Evolutionary conservation across 768 basidiomycete species (phyloP).

Genomic region (Boletellus emodensis): DNA sequence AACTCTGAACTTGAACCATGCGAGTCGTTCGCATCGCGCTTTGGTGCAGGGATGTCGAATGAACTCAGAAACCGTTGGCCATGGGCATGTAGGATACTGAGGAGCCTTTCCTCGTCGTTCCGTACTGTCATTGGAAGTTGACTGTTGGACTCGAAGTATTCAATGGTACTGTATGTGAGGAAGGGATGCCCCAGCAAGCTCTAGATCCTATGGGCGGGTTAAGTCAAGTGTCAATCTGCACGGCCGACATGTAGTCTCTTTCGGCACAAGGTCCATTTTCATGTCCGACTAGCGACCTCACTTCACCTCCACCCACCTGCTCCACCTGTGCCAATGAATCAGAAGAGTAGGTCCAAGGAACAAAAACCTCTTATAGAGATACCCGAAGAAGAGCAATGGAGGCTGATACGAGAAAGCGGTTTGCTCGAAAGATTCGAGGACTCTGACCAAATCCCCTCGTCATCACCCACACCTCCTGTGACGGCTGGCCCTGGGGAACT

Average conservation of each 20-base stretch:
- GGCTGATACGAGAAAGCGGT: conserved; percentile 64
- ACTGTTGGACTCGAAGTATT: background rate
- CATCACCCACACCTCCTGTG: background rate
- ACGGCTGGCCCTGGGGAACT: conserved; percentile 14
- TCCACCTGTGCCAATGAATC: conserved; percentile 28
- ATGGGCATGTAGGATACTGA: conserved; percentile 41
- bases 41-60: conserved; percentile 32
- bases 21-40: conserved; percentile 11
- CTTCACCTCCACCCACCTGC: background rate
- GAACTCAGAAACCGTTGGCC: conserved; percentile 44
- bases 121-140: conserved; percentile 10
- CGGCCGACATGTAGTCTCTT: too few relatives aligned
- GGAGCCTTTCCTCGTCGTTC: conserved; percentile 31
- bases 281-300: too few relatives aligned
- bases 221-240: too few relatives aligned
- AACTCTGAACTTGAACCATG: conserved; percentile 18
- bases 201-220: too few relatives aligned
- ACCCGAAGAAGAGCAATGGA: conserved; percentile 74
- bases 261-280: too few relatives aligned
- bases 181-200: too few relatives aligned
- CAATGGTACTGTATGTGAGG: too few relatives aligned
- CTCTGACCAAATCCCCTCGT: conserved; percentile 7
- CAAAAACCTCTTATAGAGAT: conserved; percentile 42
- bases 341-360: conserved; percentile 16
- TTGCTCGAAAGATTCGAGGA: conserved; percentile 41